These are phyloP conservation scores for Calonectria pseudoturangicola DNA, from an alignment of 2,329 filamentous ascomycete species.

Conservation along the genomic window DNA sequence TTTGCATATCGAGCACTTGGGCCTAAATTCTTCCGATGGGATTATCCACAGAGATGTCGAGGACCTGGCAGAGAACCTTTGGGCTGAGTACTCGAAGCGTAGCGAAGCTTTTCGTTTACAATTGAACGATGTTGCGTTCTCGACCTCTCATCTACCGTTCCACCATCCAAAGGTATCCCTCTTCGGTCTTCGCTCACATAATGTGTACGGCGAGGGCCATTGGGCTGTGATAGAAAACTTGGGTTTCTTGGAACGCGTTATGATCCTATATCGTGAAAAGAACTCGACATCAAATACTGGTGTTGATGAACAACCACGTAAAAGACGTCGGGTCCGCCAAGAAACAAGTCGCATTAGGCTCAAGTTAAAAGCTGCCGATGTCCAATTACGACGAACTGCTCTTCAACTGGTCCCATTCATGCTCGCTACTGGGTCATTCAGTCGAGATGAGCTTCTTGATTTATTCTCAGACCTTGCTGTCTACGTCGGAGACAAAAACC, in stretches of 20 bases:
- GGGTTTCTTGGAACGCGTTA: slow-evolving; percentile 73
- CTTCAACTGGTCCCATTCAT: slow-evolving; percentile 77
- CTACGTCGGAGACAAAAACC: slow-evolving; percentile 82
- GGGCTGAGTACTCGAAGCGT: slow-evolving; percentile 84
- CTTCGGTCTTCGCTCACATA: slow-evolving; percentile 73
- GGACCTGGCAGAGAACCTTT: slow-evolving; percentile 82
- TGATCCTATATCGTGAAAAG: slow-evolving; percentile 56
- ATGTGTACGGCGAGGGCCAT: slow-evolving; percentile 73
- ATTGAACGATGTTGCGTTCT: slow-evolving; percentile 83
- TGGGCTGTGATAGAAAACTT: slow-evolving; percentile 77
- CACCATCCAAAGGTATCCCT: slow-evolving; percentile 68
- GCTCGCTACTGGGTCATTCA: slow-evolving; percentile 66
- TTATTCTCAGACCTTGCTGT: slow-evolving; percentile 75
- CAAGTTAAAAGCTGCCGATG: slow-evolving; percentile 67
- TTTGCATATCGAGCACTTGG: slow-evolving; percentile 76
- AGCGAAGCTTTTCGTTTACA: slow-evolving; percentile 83
- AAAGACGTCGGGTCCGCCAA: slow-evolving; percentile 68
- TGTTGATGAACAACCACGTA: slow-evolving; percentile 70
- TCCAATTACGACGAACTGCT: slow-evolving; percentile 68
- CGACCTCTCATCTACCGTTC: slow-evolving; percentile 64
- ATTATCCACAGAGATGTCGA: slow-evolving; percentile 71
- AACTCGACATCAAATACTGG: slow-evolving; percentile 50
- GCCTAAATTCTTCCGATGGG: slow-evolving; percentile 64
- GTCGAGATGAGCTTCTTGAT: slow-evolving; percentile 71
- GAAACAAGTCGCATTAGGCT: slow-evolving; percentile 68